Percentiles rank a stretch among this genome's conserved stretches.
These are phyloP conservation scores for Circinella minor DNA, from an alignment of 371 early-diverging fungal species.

Conservation along the genomic window DNA sequence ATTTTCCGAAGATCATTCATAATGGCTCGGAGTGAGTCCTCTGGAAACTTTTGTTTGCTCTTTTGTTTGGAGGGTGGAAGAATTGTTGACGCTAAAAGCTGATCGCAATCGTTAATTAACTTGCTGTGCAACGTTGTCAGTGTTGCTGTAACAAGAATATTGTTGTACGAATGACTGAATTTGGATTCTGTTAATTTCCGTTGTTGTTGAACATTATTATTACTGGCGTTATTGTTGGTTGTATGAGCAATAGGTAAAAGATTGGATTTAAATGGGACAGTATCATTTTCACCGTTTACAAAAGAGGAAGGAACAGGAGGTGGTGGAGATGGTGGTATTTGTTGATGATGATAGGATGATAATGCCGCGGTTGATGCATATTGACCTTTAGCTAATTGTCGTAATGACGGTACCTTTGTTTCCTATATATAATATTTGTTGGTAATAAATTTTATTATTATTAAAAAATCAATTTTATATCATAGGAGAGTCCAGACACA, in stretches of 20 bases:
- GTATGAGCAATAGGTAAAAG: constrained; percentile 7
- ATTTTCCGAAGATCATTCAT: constrained; percentile 43
- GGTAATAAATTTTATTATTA: too few relatives aligned
- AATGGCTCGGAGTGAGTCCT: constrained; percentile 30
- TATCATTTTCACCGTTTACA: constrained; percentile 5
- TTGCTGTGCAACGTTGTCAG: constrained; percentile 49
- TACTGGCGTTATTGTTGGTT: neutral
- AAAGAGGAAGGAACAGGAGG: constrained; percentile 9
- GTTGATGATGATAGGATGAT: neutral
- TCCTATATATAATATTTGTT: constrained; percentile 22
- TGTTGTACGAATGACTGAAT: constrained; percentile 15
- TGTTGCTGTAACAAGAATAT: constrained; percentile 42
- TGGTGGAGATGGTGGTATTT: constrained; percentile 6
- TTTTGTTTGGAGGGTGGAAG: constrained; percentile 13
- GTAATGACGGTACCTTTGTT: constrained; percentile 33
- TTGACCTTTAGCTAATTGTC: constrained; percentile 34
- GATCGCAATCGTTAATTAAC: constrained; percentile 44
- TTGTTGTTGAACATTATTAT: neutral
- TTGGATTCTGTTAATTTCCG: constrained; percentile 7
- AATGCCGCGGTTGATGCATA: constrained; percentile 16
- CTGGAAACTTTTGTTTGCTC: constrained; percentile 25
- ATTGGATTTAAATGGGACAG: neutral
- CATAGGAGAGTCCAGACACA: neutral
- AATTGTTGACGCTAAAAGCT: constrained; percentile 24
- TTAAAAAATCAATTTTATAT: neutral